Evolutionary conservation across 257 asterid species (phyloP), one percentile per base, ranked within the genome.

Genomic region (Osmanthus fragrans): DNA sequence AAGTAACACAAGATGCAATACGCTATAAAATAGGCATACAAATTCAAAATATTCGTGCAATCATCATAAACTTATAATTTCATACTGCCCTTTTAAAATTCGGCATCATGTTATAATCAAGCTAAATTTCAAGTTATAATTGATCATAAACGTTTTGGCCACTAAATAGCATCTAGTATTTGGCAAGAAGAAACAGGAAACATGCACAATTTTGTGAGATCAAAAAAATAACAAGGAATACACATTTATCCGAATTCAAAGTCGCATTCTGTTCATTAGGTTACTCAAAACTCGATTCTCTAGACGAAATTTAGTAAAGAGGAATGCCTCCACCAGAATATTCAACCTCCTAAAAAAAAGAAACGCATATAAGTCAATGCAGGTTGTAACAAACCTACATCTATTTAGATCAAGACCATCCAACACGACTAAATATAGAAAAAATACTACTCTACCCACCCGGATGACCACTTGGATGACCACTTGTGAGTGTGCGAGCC

Each of bases 301-400:
- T 1, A 4, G 76, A 83, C 72, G 56, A 21, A 58, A 84, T 80
- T 85, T 76, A 91, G 81, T 81, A 72, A 37, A 88, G 85, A 7
- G 88, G 93, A 72, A 92, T 34, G 56, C 98, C 97, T 49, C 99
- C 99, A 79, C 98, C 97, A 25, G 99, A 88, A 81, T 90, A 96
- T 87, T 96, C 99, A 1, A 96, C 91, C 86, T 92, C 99, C 99
- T 95, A 88, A 78, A 84, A 78, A 42, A 69, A 19, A 72, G 23
- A 37, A 70, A 77, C 74, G 34, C 23, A 4, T 72, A 10, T 0
- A 25, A 23, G 30, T 23, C 21, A 23, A n/a, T 21, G 15, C 68
- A 7, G 33, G 68, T n/a, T 60, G 68, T 60, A 19, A 6, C 33
- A n/a, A n/a, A 5, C 3, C n/a, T n/a, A n/a, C 8, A 40, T 11